Percentiles rank a stretch among this genome's conserved stretches.
phyloP scores from a whole-genome alignment of 345 rosid genomes.

The Ceriops zippeliana region DNA sequence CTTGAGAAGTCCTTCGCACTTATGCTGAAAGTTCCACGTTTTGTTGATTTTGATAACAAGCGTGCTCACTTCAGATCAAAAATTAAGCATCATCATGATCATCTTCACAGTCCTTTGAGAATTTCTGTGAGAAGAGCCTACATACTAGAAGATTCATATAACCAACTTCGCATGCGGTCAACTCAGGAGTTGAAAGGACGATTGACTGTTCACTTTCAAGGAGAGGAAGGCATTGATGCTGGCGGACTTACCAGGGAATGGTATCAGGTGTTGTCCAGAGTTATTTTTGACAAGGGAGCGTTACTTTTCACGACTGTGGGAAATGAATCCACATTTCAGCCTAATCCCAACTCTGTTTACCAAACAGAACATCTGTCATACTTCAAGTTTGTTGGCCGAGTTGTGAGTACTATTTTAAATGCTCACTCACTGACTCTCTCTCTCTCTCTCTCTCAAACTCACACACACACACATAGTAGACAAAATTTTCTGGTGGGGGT shows the following conservation, averaged over 20 bases:
- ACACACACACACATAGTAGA: too few species aligned
- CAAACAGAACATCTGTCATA: conserved; percentile 98
- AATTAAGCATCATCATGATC: conserved; percentile 92
- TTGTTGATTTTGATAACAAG: conserved; percentile 93
- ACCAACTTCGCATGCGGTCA: conserved; percentile 84
- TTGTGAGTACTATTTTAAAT: conserved; percentile 51
- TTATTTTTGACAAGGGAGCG: conserved; percentile 94
- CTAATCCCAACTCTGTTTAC: conserved; percentile 92
- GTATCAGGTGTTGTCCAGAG: conserved; percentile 95
- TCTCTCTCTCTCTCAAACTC: too few species aligned
- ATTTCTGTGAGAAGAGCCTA: conserved; percentile 95
- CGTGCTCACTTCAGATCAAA: conserved; percentile 90
- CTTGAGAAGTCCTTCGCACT: conserved; percentile 98
- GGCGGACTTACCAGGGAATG: conserved; percentile 99
- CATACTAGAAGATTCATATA: conserved; percentile 95
- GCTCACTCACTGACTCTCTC: neutral
- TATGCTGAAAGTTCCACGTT: conserved; percentile 89
- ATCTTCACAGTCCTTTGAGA: conserved; percentile 82
- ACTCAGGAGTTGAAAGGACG: conserved; percentile 88
- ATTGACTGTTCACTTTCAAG: conserved; percentile 90
- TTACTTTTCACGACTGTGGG: conserved; percentile 95
- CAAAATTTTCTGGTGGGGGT: neutral
- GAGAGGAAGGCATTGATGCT: conserved; percentile 98
- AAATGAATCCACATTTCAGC: conserved; percentile 96
- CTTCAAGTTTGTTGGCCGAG: conserved; percentile 96